These are phyloP conservation scores for Colletotrichum sp. DNA, from an alignment of 2,329 filamentous ascomycete genomes.

Conservation along the genomic window DNA sequence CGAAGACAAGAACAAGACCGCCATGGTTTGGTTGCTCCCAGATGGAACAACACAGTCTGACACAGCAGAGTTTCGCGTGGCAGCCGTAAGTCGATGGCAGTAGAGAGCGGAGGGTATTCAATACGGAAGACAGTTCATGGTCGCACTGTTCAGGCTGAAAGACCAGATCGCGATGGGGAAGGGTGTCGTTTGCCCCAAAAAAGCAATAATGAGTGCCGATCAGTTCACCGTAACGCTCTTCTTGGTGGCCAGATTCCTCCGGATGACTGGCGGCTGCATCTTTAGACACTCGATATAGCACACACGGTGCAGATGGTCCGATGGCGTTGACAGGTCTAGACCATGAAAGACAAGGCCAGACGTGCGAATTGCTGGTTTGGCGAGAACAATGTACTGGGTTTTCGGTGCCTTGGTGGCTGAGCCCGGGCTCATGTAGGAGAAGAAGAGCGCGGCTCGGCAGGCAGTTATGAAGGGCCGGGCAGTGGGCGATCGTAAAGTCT, in stretches of 20 bases:
- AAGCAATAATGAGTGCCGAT: conserved; percentile 5
- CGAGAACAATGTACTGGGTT: neutral
- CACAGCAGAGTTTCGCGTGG: conserved; percentile 2
- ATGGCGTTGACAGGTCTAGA: conserved; percentile 18
- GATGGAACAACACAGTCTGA: neutral
- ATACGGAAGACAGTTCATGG: neutral
- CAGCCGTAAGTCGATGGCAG: neutral
- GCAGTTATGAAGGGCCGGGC: neutral
- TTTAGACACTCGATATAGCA: neutral
- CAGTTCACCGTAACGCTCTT: conserved; percentile 11
- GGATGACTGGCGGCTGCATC: conserved; percentile 4
- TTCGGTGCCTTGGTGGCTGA: neutral
- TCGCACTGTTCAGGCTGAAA: neutral
- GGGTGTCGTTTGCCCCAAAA: neutral
- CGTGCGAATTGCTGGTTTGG: neutral
- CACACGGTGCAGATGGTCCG: conserved; percentile 11
- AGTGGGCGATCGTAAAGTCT: neutral
- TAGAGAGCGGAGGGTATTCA: neutral
- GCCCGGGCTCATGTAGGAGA: neutral
- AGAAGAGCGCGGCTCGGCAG: neutral
- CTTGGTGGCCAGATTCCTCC: conserved; percentile 11
- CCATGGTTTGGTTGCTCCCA: neutral
- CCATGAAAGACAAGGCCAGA: neutral
- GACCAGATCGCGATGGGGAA: conserved; percentile 3
- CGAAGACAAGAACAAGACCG: neutral